Percentiles rank a stretch among this genome's conserved stretches.
Conservation (phyloP, 257 asterid species). For the Solanum virginianum region DNA sequence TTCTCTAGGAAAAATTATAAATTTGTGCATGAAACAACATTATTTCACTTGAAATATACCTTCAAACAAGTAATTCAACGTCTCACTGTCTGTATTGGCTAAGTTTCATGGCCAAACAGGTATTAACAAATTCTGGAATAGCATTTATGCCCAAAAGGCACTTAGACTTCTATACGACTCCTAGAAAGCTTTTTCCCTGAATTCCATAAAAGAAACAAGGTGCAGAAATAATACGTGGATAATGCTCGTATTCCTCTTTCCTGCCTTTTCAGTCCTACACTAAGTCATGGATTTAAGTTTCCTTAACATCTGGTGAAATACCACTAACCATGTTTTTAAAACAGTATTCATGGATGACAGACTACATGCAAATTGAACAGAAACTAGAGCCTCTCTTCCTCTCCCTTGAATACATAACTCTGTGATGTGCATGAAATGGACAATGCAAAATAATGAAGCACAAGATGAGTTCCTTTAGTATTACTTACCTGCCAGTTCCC, state of each 20-base stretch:
- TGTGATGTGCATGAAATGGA: background rate
- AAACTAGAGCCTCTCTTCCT: background rate
- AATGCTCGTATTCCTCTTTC: background rate
- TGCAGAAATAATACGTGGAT: background rate
- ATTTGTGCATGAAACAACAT: background rate
- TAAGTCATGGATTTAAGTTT: background rate
- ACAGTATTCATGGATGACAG: background rate
- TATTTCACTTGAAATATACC: background rate
- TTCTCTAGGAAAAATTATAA: background rate
- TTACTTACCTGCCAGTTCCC: constrained; percentile 65
- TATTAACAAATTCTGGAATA: background rate
- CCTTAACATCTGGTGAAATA: background rate
- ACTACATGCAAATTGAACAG: background rate
- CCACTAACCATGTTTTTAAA: background rate
- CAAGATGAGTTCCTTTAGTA: background rate
- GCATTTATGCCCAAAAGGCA: background rate
- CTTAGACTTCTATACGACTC: background rate
- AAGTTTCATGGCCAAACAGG: background rate
- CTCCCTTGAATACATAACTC: background rate
- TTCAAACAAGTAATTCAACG: background rate
- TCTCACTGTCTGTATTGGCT: background rate
- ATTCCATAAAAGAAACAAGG: background rate
- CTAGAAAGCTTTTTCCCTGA: background rate
- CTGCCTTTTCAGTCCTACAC: background rate
- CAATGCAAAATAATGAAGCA: background rate